Evolutionary conservation across 148 eudicot genomes (phyloP).

Genomic region (Heliamphora exappendiculata): DNA sequence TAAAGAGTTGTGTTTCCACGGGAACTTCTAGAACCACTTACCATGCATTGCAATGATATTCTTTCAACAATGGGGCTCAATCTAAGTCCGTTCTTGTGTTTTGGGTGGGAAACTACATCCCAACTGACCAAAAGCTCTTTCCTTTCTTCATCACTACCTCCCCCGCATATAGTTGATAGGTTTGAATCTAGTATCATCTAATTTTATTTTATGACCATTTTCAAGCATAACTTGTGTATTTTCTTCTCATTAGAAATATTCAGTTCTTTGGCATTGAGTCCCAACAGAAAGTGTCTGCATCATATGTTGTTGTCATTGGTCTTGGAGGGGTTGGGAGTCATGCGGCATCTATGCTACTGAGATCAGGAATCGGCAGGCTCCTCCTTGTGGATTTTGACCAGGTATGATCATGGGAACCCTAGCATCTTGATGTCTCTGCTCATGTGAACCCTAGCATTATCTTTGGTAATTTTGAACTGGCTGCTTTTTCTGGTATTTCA

Average conservation of each 20-base stretch:
- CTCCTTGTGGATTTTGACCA: slow-evolving; percentile 97
- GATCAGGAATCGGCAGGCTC: slow-evolving; percentile 92
- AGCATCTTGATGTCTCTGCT: not conserved
- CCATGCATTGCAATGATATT: too few relatives aligned
- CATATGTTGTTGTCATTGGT: slow-evolving; percentile 92
- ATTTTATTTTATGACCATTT: not conserved
- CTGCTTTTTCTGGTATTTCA: not conserved
- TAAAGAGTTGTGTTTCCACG: too few relatives aligned
- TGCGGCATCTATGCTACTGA: slow-evolving; percentile 95
- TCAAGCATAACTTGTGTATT: not conserved
- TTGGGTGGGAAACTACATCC: too few relatives aligned
- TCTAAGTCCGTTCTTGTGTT: too few relatives aligned
- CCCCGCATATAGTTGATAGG: not conserved
- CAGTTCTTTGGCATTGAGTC: slow-evolving; percentile 87
- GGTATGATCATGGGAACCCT: slow-evolving; percentile 34
- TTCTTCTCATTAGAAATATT: slow-evolving; percentile 52
- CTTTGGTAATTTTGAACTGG: not conserved
- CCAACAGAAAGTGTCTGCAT: slow-evolving; percentile 64
- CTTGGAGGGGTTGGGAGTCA: slow-evolving; percentile 99
- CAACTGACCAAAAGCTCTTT: too few relatives aligned
- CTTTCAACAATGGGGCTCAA: too few relatives aligned
- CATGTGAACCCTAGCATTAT: not conserved
- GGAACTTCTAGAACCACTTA: too few relatives aligned
- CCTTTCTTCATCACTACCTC: not conserved
- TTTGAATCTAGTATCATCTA: not conserved